phyloP scores from a whole-genome alignment of 495 filamentous ascomycete species.

The Penicillium verhagenii region DNA sequence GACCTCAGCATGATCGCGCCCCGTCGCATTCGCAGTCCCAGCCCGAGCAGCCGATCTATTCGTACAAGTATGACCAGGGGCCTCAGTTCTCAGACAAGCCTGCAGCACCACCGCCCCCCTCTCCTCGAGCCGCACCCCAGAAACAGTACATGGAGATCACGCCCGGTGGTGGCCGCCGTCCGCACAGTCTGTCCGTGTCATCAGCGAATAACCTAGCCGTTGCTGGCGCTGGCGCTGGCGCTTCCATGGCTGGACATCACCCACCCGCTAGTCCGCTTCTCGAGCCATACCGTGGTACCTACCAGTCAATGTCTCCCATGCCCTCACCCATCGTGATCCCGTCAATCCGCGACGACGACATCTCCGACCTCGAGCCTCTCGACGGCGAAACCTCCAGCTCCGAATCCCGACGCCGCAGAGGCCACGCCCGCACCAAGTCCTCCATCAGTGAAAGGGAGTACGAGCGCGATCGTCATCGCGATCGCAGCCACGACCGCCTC shows the following conservation, averaged over 20 bases:
- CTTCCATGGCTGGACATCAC: constrained; percentile 28
- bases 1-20: not conserved
- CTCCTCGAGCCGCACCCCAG: constrained; percentile 19
- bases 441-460: constrained; percentile 24
- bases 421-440: constrained; percentile 28
- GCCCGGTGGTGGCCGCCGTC: constrained; percentile 36
- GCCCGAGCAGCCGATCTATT: constrained; percentile 14
- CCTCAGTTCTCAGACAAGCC: constrained; percentile 17
- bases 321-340: constrained; percentile 66
- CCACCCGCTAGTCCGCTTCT: constrained; percentile 80
- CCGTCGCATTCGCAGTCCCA: not conserved
- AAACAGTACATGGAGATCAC: constrained; percentile 46
- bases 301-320: constrained; percentile 94
- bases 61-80: constrained; percentile 22
- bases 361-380: constrained; percentile 50
- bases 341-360: constrained; percentile 43
- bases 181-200: constrained; percentile 40
- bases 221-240: constrained; percentile 18
- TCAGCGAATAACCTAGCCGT: constrained; percentile 39
- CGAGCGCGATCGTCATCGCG: not conserved
- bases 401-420: constrained; percentile 34
- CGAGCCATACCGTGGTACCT: constrained; percentile 92
- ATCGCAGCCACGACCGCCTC: not conserved
- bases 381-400: constrained; percentile 31
- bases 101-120: constrained; percentile 8